Percentiles rank a stretch among this genome's conserved stretches.
Conservation (phyloP, 208 protist species). For the Tritrichomonas musculus region DNA sequence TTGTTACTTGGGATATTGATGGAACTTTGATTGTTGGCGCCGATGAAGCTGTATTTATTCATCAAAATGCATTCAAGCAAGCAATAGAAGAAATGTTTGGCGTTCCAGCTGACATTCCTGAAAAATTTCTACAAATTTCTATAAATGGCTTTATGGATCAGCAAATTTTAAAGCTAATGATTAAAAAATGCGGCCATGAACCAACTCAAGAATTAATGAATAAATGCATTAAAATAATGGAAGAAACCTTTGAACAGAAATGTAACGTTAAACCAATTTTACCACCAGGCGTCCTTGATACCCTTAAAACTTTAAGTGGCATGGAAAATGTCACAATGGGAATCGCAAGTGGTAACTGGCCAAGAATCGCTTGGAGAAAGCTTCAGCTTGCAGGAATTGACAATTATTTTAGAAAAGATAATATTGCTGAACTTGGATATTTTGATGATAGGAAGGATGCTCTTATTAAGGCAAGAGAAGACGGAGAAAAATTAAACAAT, state of each 20-base stretch:
- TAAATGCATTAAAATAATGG: neutral
- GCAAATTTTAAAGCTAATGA: neutral
- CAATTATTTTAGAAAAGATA: neutral
- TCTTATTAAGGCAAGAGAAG: neutral
- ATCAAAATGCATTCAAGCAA: neutral
- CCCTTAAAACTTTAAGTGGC: neutral
- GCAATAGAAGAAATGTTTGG: neutral
- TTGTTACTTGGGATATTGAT: neutral
- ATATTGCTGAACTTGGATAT: neutral
- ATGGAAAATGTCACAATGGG: neutral
- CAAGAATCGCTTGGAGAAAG: neutral
- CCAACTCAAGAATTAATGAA: neutral
- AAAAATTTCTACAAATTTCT: neutral
- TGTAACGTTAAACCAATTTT: neutral
- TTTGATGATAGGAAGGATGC: neutral
- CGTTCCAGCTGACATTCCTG: neutral
- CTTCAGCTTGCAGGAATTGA: neutral
- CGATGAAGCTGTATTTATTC: neutral
- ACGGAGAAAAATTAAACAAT: neutral
- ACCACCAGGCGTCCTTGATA: neutral
- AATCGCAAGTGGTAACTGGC: constrained; percentile 4
- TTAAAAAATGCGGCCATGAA: neutral
- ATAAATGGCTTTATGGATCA: neutral
- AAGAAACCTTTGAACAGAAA: neutral
- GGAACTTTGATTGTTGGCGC: neutral